Percentiles rank a stretch among this genome's conserved stretches.
Conservation (phyloP, 768 basidiomycete species). For the Podaxis sp. region DNA sequence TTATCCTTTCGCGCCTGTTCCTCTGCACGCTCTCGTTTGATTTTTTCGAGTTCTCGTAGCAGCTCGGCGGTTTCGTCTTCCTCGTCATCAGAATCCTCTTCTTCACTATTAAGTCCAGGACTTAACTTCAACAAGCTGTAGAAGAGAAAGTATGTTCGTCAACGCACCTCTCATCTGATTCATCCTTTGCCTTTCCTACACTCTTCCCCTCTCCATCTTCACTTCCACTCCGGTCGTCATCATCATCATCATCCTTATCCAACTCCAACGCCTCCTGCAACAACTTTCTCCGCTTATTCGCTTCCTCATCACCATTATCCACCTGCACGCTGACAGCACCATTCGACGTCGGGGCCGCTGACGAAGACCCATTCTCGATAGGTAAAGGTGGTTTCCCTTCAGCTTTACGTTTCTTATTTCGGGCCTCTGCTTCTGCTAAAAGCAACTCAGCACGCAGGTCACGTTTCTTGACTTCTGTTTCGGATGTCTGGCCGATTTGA, state of each 20-base stretch:
- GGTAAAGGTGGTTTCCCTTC: conserved; percentile 65
- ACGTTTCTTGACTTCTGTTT: conserved; percentile 69
- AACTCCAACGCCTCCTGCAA: conserved; percentile 84
- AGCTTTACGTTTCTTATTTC: conserved; percentile 90
- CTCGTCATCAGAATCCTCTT: conserved; percentile 60
- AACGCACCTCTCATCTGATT: conserved; percentile 51
- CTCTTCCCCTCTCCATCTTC: conserved; percentile 33
- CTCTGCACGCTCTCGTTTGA: conserved; percentile 92
- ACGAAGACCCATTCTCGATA: conserved; percentile 34
- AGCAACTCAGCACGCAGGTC: conserved; percentile 86
- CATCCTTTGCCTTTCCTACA: conserved; percentile 34
- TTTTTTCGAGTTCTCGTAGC: conserved; percentile 96
- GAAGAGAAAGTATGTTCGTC: not conserved
- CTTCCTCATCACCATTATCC: conserved; percentile 47
- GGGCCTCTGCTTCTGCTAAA: conserved; percentile 82
- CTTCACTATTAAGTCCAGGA: conserved; percentile 37
- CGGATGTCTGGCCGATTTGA: conserved; percentile 88
- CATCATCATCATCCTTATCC: conserved; percentile 89
- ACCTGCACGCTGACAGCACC: not conserved
- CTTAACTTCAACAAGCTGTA: not conserved
- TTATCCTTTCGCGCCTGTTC: conserved; percentile 84
- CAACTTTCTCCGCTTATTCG: conserved; percentile 82
- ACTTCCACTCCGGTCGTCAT: conserved; percentile 38
- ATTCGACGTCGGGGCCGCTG: not conserved
- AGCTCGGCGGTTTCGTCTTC: conserved; percentile 95